phyloP scores from a whole-genome alignment of 2,329 filamentous ascomycete genomes.

The Aureobasidium melanogenum region DNA sequence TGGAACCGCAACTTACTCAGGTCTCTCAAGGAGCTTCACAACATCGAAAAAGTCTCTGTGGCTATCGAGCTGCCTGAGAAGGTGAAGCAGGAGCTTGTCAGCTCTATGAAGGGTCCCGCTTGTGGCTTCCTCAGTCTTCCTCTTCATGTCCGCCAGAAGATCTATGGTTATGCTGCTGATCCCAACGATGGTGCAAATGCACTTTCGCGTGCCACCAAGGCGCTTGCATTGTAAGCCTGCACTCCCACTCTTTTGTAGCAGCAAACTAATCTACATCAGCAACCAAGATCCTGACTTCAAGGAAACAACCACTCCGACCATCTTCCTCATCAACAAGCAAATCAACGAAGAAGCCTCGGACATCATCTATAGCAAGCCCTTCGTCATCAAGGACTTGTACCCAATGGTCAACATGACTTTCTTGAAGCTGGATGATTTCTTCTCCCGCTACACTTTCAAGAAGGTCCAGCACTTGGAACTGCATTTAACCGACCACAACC shows the following conservation, averaged over 20 bases:
- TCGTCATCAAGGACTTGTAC: constrained; percentile 18
- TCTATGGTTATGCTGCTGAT: constrained; percentile 21
- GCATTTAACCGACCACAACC: constrained; percentile 21
- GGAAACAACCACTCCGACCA: constrained; percentile 20
- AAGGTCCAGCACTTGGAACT: constrained; percentile 18
- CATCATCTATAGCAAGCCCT: constrained; percentile 23
- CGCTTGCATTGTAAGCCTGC: neutral
- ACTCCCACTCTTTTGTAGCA: neutral
- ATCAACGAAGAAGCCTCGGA: constrained; percentile 23
- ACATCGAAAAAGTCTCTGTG: constrained; percentile 19
- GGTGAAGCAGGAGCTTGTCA: constrained; percentile 18
- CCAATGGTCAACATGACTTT: constrained; percentile 15
- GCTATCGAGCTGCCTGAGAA: constrained; percentile 17
- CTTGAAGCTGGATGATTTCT: constrained; percentile 16
- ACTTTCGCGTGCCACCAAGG: neutral
- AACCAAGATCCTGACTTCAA: neutral
- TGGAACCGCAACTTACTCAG: constrained; percentile 16
- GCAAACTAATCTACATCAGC: neutral
- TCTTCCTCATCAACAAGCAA: constrained; percentile 28
- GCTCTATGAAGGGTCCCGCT: constrained; percentile 17
- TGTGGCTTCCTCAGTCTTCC: constrained; percentile 20
- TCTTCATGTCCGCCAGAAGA: constrained; percentile 20
- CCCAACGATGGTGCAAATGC: constrained; percentile 14
- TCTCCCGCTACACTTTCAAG: constrained; percentile 17
- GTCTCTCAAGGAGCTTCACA: constrained; percentile 16